phyloP scores from a whole-genome alignment of 169 alveolate genomes.

The Cryptosporidium muris region DNA sequence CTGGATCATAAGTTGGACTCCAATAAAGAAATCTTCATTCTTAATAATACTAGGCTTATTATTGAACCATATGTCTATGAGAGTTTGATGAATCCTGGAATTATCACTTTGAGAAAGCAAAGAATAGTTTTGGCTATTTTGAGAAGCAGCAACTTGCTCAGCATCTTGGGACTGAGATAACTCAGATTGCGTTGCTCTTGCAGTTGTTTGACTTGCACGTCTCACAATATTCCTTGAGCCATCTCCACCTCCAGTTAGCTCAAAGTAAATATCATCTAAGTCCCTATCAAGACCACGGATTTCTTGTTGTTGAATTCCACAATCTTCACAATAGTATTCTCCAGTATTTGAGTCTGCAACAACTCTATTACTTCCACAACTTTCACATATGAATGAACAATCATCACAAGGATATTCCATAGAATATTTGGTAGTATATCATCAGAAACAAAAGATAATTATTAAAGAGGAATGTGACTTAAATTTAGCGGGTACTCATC shows the following conservation, averaged over 20 bases:
- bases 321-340: conserved; percentile 66
- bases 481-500: no score
- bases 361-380: conserved; percentile 47
- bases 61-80: conserved; percentile 39
- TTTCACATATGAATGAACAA: conserved; percentile 37
- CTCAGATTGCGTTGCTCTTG: not conserved
- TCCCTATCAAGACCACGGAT: conserved; percentile 58
- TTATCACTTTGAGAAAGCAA: not conserved
- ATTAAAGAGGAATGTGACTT: no score
- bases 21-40: conserved; percentile 53
- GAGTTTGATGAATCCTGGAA: not conserved
- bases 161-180: conserved; percentile 1
- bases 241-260: conserved; percentile 20
- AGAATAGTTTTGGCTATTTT: not conserved
- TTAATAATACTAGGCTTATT: conserved; percentile 41
- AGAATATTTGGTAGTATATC: not conserved
- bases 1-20: conserved; percentile 50
- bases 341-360: conserved; percentile 58
- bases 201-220: conserved; percentile 68
- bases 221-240: conserved; percentile 49
- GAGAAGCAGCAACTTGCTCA: not conserved
- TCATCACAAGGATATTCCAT: conserved; percentile 12
- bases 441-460: not conserved
- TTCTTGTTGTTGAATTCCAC: conserved; percentile 70
- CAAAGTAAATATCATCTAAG: conserved; percentile 63